Conservation (phyloP, 1,284 basidiomycete genomes). For the Ustilago shanxiensis region DNA sequence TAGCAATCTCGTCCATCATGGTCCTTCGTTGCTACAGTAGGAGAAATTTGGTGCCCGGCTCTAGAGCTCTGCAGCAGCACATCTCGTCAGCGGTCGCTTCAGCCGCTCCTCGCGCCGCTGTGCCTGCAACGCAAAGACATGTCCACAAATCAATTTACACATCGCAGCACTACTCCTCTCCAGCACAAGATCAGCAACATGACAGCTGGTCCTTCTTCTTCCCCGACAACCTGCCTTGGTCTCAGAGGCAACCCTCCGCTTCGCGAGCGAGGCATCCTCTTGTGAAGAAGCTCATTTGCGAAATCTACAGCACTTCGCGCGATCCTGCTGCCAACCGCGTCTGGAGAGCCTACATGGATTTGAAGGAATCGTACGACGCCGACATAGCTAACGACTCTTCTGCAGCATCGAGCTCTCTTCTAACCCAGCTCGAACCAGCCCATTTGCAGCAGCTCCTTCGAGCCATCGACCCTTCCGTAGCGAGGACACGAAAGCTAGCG, state of each 20-base stretch:
- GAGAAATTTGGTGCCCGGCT: constrained; percentile 37
- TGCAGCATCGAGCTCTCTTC: constrained; percentile 23
- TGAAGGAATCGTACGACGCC: constrained; percentile 37
- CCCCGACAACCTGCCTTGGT: constrained; percentile 34
- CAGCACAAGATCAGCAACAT: constrained; percentile 13
- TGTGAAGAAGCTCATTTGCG: constrained; percentile 47
- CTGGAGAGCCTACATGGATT: constrained; percentile 53
- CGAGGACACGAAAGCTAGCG: constrained; percentile 22
- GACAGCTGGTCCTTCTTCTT: constrained; percentile 53
- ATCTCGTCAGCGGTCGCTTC: background rate
- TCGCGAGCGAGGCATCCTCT: constrained; percentile 47
- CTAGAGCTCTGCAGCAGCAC: constrained; percentile 15
- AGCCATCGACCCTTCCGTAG: constrained; percentile 52
- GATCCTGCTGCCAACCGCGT: constrained; percentile 43
- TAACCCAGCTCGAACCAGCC: constrained; percentile 36
- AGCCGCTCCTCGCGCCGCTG: constrained; percentile 1
- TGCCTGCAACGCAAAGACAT: background rate
- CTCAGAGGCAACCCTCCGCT: constrained; percentile 1
- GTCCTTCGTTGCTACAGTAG: constrained; percentile 48
- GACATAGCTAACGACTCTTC: constrained; percentile 10
- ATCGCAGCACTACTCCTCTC: background rate
- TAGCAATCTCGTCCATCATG: constrained; percentile 15
- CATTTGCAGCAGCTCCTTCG: constrained; percentile 51
- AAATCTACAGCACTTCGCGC: constrained; percentile 51
- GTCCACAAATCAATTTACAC: background rate